phyloP scores from a whole-genome alignment of 257 asterid genomes.

The Lycium barbarum region DNA sequence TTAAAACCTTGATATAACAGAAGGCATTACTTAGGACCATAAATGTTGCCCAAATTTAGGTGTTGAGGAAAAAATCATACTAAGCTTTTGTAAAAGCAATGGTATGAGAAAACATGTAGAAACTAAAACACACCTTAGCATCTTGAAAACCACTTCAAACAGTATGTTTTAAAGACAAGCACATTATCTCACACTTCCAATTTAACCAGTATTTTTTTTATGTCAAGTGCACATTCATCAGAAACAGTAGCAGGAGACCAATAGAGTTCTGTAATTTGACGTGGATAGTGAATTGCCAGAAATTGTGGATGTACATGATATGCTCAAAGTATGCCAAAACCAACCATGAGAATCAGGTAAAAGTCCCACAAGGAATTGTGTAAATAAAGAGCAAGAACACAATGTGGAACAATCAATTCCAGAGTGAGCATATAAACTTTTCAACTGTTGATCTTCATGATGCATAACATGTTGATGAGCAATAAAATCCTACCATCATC shows the following conservation, averaged over 20 bases:
- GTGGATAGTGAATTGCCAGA: neutral
- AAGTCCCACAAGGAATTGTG: neutral
- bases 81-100: neutral
- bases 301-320: slow-evolving; percentile 18
- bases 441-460: neutral
- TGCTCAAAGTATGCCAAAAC: slow-evolving; percentile 23
- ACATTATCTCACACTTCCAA: neutral
- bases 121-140: neutral
- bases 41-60: neutral
- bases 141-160: neutral
- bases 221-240: neutral
- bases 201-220: neutral
- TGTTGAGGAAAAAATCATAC: neutral
- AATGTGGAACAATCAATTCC: neutral
- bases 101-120: neutral
- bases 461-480: neutral
- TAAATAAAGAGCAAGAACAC: neutral
- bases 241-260: slow-evolving; percentile 23
- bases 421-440: neutral
- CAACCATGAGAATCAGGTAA: no score
- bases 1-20: neutral
- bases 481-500: slow-evolving; percentile 69
- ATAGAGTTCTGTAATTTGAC: slow-evolving; percentile 44
- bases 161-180: neutral
- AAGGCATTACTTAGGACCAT: neutral